Evolutionary conservation across 208 protist genomes (phyloP).

Genomic region (Wallacemonas sp.): DNA sequence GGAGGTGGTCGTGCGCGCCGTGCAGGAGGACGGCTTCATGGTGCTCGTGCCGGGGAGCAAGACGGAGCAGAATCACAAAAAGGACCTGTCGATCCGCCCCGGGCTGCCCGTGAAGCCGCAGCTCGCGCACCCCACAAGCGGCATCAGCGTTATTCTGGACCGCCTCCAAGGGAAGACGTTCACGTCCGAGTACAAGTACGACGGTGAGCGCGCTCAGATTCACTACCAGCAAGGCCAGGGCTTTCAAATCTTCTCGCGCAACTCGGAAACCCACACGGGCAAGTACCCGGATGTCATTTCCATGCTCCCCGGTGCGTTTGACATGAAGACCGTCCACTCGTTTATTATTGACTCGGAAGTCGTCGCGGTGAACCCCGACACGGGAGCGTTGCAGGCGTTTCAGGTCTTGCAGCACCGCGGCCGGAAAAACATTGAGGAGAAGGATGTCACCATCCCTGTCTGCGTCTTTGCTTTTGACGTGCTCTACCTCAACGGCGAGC

Average conservation of each 20-base stretch:
- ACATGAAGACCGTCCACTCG: constrained; percentile 68
- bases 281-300: constrained; percentile 99
- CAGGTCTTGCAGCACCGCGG: constrained; percentile 92
- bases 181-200: constrained; percentile 99
- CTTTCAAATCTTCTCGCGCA: constrained; percentile 97
- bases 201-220: constrained; percentile 98
- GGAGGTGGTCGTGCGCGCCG: constrained; percentile 70
- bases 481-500: constrained; percentile 98
- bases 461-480: constrained; percentile 99
- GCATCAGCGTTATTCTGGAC: constrained; percentile 85
- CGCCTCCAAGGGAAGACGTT: constrained; percentile 90
- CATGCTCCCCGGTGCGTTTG: constrained; percentile 66
- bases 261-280: constrained; percentile 97
- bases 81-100: constrained; percentile 76
- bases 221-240: constrained; percentile 79
- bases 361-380: constrained; percentile 94
- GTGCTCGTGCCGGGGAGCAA: constrained; percentile 63
- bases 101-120: constrained; percentile 98
- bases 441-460: constrained; percentile 96
- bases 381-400: constrained; percentile 95
- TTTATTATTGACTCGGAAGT: constrained; percentile 99
- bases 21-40: constrained; percentile 77
- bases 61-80: constrained; percentile 35
- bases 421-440: constrained; percentile 91
- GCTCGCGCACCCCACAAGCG: constrained; percentile 98